Evolutionary conservation across 495 filamentous ascomycete genomes (phyloP).

Genomic region (Penicillium waksmanii): DNA sequence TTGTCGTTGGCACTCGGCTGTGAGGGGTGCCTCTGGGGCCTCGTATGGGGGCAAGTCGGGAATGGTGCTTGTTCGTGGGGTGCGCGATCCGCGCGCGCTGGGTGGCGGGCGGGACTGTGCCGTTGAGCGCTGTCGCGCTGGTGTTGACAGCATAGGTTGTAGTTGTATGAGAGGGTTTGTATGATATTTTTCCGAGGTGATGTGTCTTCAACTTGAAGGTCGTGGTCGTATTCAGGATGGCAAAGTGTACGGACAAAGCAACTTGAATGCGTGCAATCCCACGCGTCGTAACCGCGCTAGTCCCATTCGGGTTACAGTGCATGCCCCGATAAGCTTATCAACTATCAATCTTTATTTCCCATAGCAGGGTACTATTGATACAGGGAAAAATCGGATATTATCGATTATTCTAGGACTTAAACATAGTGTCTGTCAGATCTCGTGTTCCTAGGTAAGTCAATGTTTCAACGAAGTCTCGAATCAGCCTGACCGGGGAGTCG

Average conservation of each 20-base stretch:
- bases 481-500: too few relatives aligned
- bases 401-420: too few relatives aligned
- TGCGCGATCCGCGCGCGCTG: constrained; percentile 12
- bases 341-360: neutral
- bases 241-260: too few relatives aligned
- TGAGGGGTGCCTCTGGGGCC: constrained; percentile 55
- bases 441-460: too few relatives aligned
- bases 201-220: neutral
- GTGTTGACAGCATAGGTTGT: constrained; percentile 23
- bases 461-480: too few relatives aligned
- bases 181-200: neutral
- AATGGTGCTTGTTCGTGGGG: constrained; percentile 6
- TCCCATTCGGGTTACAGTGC: constrained; percentile 33
- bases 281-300: constrained; percentile 45
- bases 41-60: constrained; percentile 62
- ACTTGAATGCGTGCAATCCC: neutral
- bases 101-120: constrained; percentile 22
- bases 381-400: too few relatives aligned
- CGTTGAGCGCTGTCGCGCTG: constrained; percentile 20
- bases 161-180: neutral
- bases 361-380: too few relatives aligned
- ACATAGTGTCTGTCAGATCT: too few relatives aligned
- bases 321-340: constrained; percentile 33
- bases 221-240: too few relatives aligned
- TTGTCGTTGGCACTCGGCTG: constrained; percentile 32